These are phyloP conservation scores for Sophora flavescens DNA, from an alignment of 306 rosid species.

Conservation along the genomic window DNA sequence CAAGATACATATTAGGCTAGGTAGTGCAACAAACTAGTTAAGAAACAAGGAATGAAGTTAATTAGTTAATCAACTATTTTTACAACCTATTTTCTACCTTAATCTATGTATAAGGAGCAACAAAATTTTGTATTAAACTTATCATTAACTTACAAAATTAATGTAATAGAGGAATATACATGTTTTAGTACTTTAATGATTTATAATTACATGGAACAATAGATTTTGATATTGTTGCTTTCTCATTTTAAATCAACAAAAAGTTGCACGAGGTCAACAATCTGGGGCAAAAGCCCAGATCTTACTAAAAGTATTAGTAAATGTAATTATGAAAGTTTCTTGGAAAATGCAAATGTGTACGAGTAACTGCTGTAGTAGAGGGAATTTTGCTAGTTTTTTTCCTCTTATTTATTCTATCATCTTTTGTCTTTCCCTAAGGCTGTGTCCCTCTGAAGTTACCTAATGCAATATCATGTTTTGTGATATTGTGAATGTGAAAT, in stretches of 20 bases:
- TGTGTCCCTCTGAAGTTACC: background rate
- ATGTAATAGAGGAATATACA: background rate
- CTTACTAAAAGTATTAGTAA: background rate
- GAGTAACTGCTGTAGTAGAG: background rate
- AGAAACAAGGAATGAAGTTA: conserved; percentile 24
- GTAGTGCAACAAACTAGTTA: background rate
- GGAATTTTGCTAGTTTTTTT: background rate
- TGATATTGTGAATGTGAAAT: background rate
- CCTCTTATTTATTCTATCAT: background rate
- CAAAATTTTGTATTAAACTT: background rate
- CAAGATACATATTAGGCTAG: background rate
- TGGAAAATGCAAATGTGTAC: background rate
- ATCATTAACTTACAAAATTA: background rate
- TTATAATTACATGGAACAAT: background rate
- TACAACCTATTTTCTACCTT: background rate
- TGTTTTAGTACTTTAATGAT: background rate
- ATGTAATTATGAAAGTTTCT: conserved; percentile 21
- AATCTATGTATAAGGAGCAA: background rate
- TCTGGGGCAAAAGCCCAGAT: background rate
- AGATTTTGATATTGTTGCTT: background rate
- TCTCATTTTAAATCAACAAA: background rate
- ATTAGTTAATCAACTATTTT: conserved; percentile 15
- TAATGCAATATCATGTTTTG: background rate
- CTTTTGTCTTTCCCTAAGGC: background rate
- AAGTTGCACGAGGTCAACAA: background rate